Base-by-base conservation (phyloP, 768 basidiomycete species). In the Naganishia onofrii region DNA sequence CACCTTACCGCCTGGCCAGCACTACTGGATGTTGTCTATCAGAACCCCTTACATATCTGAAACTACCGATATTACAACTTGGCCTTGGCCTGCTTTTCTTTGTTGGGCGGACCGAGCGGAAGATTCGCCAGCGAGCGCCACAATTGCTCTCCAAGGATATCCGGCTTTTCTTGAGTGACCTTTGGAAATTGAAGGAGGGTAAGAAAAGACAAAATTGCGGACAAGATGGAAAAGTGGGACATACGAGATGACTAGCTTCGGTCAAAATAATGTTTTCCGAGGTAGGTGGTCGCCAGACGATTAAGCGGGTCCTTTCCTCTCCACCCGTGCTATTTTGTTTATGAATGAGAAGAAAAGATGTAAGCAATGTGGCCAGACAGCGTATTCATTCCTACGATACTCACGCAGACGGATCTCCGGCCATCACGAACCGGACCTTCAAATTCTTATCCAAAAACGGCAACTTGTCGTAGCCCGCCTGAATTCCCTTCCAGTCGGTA, bases 111-210 rank as follows among this genome's bases (percentile, higher is more conserved):
- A 19, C 63, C 60, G 55, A 66, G 31, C 26, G 68, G 67, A 23
- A 46, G 56, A 52, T 52, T 46, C 28, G 28, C 3, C 34, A 66
- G 51, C 12, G 54, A 26, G 26, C 64, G 60, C 48, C 36, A 57
- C 15, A 70, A n/a, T 31, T 63, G 64, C 29, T 76, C 70, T 17
- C 74, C 77, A 12, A 76, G 26, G 38, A 72, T 71, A 4, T 74
- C 74, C 1, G 77, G 77, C 44, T 70, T 72, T 67, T 78, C 77
- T 38, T 78, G 77, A 12, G 74, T 70, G n/a, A 77, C 58, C 75
- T 76, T 69, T 23, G 9, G 17, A 38, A 31, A 2, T 15, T 15
- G 19, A 19, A 42, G 15, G 28, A 34, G 3, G 9, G 57, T 32
- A 68, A 56, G 31, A 63, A 56, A 29, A 44, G 55, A 26, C 34